Evolutionary conservation across 352 stramenopile genomes (phyloP), one percentile per base, ranked within the genome.

Genomic region (Blastocystis sp.): DNA sequence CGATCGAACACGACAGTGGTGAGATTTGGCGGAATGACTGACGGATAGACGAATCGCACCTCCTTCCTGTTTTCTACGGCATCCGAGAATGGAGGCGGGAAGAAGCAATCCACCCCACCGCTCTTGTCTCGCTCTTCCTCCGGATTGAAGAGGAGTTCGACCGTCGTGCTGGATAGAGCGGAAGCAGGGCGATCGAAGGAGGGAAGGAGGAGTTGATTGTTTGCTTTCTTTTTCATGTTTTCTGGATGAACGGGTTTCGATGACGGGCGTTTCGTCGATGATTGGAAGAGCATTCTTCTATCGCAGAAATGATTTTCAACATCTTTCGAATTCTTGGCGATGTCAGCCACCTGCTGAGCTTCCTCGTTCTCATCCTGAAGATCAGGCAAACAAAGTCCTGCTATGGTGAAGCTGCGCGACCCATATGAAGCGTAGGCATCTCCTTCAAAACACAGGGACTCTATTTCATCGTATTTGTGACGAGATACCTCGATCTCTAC

Each of bases 371-470:
- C 88, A 92, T 99, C 79, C 92, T 98, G 65, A 97, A 98, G 90
- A 93, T 99, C 48, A 93, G 93, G 52, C 92, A 95, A 7, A 93
- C 93, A 7, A 95, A 95, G 80, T 95, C 94, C 91, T 93, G 93
- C 52, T 90, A 92, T 91, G 93, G 92, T 94, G 90, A 48, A 91
- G 2, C 6, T 52, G n/a, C 17, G 17, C 24, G 38, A 59, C n/a
- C 45, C 70, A 6, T 63, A 89, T 59, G 40, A 42, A 62, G 21
- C 63, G 76, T 90, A 96, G 96, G 96, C 74, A 97, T 99, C 89
- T 98, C 96, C 54, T 93, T 99, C 61, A 98, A 98, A 92, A 98
- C 96, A 68, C 96, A 99, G 90, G 96, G 99, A 91, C 95, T 99
- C 43, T 99, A 98, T 92, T 95, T 99, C 87, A 89, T 98, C 11